Base-by-base conservation (phyloP, 805 yeast species). In the Saccharomyces mikatae region DNA sequence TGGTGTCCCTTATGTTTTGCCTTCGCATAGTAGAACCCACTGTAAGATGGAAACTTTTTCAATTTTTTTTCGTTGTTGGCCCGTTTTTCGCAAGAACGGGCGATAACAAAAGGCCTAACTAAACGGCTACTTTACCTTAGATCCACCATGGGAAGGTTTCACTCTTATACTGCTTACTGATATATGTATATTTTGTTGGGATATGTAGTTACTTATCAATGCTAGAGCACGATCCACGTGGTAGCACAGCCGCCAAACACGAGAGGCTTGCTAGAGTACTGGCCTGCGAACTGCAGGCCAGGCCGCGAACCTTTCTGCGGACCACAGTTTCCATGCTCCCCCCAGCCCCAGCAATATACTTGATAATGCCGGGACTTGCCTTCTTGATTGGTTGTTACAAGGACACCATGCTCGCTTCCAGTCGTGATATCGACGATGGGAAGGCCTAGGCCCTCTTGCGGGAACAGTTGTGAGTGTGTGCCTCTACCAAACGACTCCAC, bases 301-400 rank as follows among this genome's bases (percentile, higher is more conserved):
- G 32, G 47, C 41, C 22, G 29, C 51, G 48, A 67, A 65, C 1
- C 53, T 50, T 0, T 36, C 11, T 28, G 36, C 13, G 52, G 44
- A 5, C 96, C 96, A 71, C 98, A 92, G 66, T 92, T 92, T 0
- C 99, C 99, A 69, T 92, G 99, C 64, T 94, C 98, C 13, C 97
- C 97, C 99, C 99, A 92, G 0, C 99, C 99, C 98, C 98, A 94
- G 1, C 91, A 78, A 53, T 64, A 72, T 0, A 90, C 84, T 8
- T 54, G 50, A 44, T 68, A 36, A 17, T 17, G 8, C 11, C 3
- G 44, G 13, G 21, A 8, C 41, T 17, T 6, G 4, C 17, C 60
- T 21, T 14, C 31, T 27, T 29, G 47, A 11, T 22, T 27, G 30
- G 27, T 13, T 8, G 24, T 17, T 41, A 68, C 64, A 10, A 80